Evolutionary conservation across 305 asterid genomes (phyloP).

Genomic region (Petunia hybrid): DNA sequence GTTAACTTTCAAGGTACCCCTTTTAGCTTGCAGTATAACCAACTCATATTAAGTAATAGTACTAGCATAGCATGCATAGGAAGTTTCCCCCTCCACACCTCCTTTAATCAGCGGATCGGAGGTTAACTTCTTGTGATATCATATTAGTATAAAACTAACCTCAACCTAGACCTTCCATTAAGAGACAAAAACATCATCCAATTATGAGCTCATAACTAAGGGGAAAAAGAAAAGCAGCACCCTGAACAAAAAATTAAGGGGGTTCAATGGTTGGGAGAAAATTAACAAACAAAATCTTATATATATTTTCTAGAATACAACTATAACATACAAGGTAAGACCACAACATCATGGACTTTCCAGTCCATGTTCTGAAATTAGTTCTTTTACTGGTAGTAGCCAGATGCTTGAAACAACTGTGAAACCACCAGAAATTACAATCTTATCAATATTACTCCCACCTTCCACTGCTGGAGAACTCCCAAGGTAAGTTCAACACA

Average conservation of each 20-base stretch:
- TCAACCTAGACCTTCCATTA: no score
- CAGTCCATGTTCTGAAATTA: constrained; percentile 42
- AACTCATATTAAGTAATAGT: neutral
- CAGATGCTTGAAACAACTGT: constrained; percentile 29
- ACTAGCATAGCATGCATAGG: neutral
- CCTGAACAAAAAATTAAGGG: no score
- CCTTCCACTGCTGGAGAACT: constrained; percentile 30
- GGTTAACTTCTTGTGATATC: no score
- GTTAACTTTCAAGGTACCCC: neutral
- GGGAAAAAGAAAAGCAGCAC: neutral
- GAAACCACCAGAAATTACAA: constrained; percentile 15
- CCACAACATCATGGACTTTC: constrained; percentile 40
- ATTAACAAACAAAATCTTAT: constrained; percentile 33
- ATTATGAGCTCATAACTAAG: neutral
- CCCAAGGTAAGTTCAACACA: constrained; percentile 31
- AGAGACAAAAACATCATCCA: no score
- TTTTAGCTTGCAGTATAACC: neutral
- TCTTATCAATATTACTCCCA: constrained; percentile 2
- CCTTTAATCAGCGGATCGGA: no score
- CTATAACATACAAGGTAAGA: constrained; percentile 38
- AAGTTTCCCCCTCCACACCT: neutral
- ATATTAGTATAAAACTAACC: no score
- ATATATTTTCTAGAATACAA: constrained; percentile 37
- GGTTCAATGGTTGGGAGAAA: neutral
- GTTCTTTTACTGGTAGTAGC: constrained; percentile 30